Evolutionary conservation across 192 early-diverging fungal species (phyloP).

Genomic region (Podila clonocystis): DNA sequence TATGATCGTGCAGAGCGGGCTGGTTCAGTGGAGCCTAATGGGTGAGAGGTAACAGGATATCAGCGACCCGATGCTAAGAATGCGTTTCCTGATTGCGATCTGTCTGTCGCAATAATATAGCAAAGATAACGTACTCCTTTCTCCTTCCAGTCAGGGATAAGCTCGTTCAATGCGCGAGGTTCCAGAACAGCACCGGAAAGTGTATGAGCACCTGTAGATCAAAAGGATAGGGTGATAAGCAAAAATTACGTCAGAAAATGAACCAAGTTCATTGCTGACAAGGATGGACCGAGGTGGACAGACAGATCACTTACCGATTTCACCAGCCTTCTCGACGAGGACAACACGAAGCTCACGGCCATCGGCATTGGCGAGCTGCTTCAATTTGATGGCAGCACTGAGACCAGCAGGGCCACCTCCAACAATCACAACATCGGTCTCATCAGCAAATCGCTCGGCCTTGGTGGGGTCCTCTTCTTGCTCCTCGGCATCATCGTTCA

Average conservation of each 20-base stretch:
- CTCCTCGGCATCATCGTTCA: constrained; percentile 42
- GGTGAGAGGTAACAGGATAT: neutral
- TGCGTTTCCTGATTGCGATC: neutral
- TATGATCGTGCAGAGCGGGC: constrained; percentile 84
- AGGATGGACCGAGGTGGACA: neutral
- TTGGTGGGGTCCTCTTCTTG: constrained; percentile 59
- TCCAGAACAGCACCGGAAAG: constrained; percentile 96
- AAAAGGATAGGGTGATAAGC: neutral
- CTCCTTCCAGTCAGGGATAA: constrained; percentile 98
- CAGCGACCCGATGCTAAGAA: neutral
- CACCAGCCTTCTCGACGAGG: constrained; percentile 92
- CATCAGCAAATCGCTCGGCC: constrained; percentile 79
- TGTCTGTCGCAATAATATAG: neutral
- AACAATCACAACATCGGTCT: constrained; percentile 96
- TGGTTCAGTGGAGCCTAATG: constrained; percentile 85
- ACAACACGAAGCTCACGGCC: constrained; percentile 91
- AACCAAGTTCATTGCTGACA: neutral
- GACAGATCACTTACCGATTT: constrained; percentile 72
- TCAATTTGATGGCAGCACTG: constrained; percentile 93
- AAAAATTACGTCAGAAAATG: neutral
- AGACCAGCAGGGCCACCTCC: constrained; percentile 96
- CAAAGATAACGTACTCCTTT: constrained; percentile 64
- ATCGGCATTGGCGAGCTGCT: constrained; percentile 86
- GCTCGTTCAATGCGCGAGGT: constrained; percentile 89
- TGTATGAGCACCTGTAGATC: constrained; percentile 84